Percentiles rank a stretch among this genome's conserved stretches.
These are phyloP conservation scores for Macrolepiota dolichaula DNA, from an alignment of 768 basidiomycete genomes.

Conservation along the genomic window DNA sequence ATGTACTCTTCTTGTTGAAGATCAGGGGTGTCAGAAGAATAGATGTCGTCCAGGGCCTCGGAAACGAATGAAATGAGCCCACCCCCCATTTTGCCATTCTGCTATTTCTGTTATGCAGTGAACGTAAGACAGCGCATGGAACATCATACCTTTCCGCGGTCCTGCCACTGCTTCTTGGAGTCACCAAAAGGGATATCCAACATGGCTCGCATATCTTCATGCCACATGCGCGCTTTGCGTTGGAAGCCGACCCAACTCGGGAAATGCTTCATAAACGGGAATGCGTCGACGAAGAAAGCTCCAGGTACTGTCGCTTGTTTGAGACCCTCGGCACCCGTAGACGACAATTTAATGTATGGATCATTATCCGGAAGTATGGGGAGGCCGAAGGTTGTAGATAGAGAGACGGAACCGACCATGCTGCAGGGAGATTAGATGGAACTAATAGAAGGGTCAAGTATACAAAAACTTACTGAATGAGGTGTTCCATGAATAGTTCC, in stretches of 20 bases:
- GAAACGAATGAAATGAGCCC: conserved; percentile 10
- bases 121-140: not conserved
- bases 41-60: conserved; percentile 12
- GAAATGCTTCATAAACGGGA: conserved; percentile 40
- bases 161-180: conserved; percentile 33
- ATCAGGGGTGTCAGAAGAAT: conserved; percentile 3
- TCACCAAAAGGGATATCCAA: conserved; percentile 40
- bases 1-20: conserved; percentile 6
- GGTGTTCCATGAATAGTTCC: conserved; percentile 27
- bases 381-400: conserved; percentile 10
- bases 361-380: conserved; percentile 27
- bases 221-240: conserved; percentile 38
- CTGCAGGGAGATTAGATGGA: not conserved
- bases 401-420: conserved; percentile 15
- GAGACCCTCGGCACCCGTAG: conserved; percentile 50
- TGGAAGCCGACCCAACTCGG: conserved; percentile 58
- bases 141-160: conserved; percentile 15
- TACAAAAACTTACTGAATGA: conserved; percentile 11
- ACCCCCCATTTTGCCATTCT: not conserved
- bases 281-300: conserved; percentile 39
- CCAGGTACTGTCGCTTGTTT: conserved; percentile 49
- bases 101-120: not conserved
- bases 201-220: conserved; percentile 33
- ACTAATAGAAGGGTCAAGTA: not conserved
- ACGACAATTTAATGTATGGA: conserved; percentile 49